These are phyloP conservation scores for Secale cereale DNA, from an alignment of 176 grass and related monocot genomes.

Conservation along the genomic window DNA sequence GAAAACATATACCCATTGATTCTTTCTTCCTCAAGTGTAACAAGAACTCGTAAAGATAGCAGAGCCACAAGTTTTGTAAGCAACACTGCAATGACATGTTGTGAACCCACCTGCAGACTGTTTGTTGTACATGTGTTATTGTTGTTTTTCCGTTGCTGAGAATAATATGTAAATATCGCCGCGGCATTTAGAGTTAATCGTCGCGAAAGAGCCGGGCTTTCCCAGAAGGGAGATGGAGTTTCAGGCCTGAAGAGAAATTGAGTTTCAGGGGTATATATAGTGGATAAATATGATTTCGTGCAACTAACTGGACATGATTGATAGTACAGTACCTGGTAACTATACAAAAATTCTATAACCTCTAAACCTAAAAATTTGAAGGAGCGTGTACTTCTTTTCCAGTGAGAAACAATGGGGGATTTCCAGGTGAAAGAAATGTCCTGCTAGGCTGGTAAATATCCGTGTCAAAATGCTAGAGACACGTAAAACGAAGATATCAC, in stretches of 20 bases:
- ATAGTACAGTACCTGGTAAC: too few species aligned
- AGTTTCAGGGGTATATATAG: not conserved
- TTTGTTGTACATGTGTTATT: conserved; percentile 13
- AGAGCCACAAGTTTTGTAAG: not conserved
- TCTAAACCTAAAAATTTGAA: not conserved
- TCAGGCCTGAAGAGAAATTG: not conserved
- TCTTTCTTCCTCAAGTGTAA: conserved; percentile 63
- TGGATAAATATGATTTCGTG: not conserved
- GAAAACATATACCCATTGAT: conserved; percentile 76
- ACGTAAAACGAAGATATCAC: not conserved
- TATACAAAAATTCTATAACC: not conserved
- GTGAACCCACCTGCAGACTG: not conserved
- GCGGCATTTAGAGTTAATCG: too few species aligned
- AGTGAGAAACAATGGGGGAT: not conserved
- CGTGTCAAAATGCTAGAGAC: not conserved
- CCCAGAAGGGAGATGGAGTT: not conserved
- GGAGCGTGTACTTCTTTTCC: not conserved
- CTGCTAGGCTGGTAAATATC: not conserved
- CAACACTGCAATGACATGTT: not conserved
- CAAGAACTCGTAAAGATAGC: conserved; percentile 33
- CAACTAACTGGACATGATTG: too few species aligned
- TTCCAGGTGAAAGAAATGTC: not conserved
- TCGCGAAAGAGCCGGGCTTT: too few species aligned
- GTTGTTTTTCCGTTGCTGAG: not conserved
- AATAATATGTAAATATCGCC: conserved; percentile 29